These are phyloP conservation scores for Paraconiothyrium sp. DNA, from an alignment of 2,329 filamentous ascomycete species.

Conservation along the genomic window DNA sequence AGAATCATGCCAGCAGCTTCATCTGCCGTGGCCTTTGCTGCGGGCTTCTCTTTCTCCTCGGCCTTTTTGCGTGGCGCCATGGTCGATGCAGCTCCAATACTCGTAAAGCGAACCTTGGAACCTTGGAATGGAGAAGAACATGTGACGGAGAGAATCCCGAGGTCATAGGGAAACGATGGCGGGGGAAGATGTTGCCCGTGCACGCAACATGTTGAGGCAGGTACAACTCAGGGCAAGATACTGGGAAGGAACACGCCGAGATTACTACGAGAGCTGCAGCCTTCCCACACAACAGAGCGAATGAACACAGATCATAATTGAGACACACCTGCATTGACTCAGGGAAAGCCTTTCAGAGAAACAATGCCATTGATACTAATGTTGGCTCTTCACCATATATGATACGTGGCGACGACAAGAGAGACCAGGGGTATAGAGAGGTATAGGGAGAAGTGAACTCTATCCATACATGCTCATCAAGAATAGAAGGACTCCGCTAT, in stretches of 20 bases:
- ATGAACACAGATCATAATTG: neutral
- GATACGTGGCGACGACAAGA: conserved; percentile 8
- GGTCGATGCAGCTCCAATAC: neutral
- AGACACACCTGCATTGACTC: neutral
- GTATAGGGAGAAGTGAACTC: conserved; percentile 5
- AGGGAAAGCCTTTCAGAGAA: neutral
- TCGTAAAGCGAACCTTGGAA: neutral
- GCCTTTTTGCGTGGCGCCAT: conserved; percentile 53
- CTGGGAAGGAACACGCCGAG: neutral
- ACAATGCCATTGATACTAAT: conserved; percentile 2
- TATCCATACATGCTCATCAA: conserved; percentile 9
- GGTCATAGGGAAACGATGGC: neutral
- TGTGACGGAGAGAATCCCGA: no score
- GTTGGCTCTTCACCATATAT: conserved; percentile 1
- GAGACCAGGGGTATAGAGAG: conserved; percentile 17
- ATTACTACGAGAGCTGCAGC: neutral
- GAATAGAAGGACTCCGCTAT: conserved; percentile 14
- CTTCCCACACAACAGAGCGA: neutral
- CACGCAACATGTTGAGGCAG: neutral
- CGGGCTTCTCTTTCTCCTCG: conserved; percentile 44
- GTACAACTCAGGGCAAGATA: conserved; percentile 1
- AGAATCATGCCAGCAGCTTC: conserved; percentile 57
- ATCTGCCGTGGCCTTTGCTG: conserved; percentile 24
- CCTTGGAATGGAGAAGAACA: neutral
- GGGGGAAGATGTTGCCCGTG: neutral